These are phyloP conservation scores for Periglandula ipomoeae DNA, from an alignment of 2,329 filamentous ascomycete species.

Conservation along the genomic window DNA sequence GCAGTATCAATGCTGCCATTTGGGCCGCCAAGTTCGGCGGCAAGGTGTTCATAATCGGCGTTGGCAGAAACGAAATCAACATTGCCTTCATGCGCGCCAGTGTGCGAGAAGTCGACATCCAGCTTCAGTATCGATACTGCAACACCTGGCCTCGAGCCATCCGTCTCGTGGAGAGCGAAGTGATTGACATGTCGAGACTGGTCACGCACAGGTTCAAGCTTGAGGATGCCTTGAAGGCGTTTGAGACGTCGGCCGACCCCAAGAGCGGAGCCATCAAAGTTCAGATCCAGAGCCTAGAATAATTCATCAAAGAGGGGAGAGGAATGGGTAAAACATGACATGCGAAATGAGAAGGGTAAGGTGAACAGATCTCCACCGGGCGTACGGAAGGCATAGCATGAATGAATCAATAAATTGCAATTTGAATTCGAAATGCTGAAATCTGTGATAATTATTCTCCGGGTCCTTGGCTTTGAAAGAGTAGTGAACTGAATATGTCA, in stretches of 20 bases:
- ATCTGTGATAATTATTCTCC: too few species aligned
- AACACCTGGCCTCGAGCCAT: conserved; percentile 97
- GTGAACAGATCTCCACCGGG: background rate
- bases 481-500: too few species aligned
- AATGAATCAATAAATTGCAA: background rate
- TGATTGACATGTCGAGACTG: conserved; percentile 71
- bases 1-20: conserved; percentile 75
- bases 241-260: conserved; percentile 78
- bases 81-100: conserved; percentile 92
- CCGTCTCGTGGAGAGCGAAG: conserved; percentile 71
- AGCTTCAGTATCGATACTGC: conserved; percentile 93
- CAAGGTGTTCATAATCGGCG: conserved; percentile 93
- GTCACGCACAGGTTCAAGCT: conserved; percentile 82
- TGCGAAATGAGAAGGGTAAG: too few species aligned
- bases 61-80: conserved; percentile 90
- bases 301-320: conserved; percentile 7
- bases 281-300: conserved; percentile 70
- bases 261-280: conserved; percentile 97
- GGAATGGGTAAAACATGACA: background rate
- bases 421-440: too few species aligned
- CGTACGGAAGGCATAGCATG: background rate
- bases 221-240: conserved; percentile 82
- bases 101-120: conserved; percentile 84
- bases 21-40: conserved; percentile 91
- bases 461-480: too few species aligned